Conservation (phyloP, 768 basidiomycete species). For the Leucocoprinus leucothites region DNA sequence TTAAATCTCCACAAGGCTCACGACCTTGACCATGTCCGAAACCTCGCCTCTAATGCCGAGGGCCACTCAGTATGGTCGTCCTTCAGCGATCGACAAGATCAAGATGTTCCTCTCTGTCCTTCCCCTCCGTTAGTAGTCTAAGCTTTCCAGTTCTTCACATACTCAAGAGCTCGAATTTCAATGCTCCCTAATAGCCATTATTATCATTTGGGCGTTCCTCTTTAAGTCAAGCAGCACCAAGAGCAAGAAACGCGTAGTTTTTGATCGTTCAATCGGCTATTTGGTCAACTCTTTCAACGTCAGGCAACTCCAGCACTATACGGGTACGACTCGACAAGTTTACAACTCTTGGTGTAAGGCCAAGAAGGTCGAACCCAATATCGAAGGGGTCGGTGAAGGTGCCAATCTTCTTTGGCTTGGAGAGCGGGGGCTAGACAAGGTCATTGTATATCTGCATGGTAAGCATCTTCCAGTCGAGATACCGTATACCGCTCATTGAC, state of each 20-base stretch:
- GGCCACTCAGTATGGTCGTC: slow-evolving; percentile 3
- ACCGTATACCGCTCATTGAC: not conserved
- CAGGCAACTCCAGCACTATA: not conserved
- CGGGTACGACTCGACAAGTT: not conserved
- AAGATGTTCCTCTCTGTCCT: slow-evolving; percentile 4
- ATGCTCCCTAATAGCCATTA: not conserved
- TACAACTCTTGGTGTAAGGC: not conserved
- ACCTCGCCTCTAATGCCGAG: slow-evolving; percentile 4
- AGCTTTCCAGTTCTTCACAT: not conserved
- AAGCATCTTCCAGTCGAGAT: not conserved
- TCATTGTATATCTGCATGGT: slow-evolving; percentile 19
- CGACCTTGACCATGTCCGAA: slow-evolving; percentile 5
- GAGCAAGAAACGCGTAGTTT: slow-evolving; percentile 6
- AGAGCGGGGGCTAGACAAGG: slow-evolving; percentile 16
- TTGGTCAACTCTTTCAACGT: not conserved
- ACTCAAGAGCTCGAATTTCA: not conserved
- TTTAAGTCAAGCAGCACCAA: slow-evolving; percentile 5
- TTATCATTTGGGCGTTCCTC: slow-evolving; percentile 6
- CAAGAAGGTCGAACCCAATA: not conserved
- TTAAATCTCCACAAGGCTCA: not conserved
- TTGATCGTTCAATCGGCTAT: slow-evolving; percentile 1
- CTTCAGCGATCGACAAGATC: slow-evolving; percentile 8
- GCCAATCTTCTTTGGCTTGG: slow-evolving; percentile 17
- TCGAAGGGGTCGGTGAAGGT: slow-evolving; percentile 14
- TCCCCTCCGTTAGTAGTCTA: slow-evolving; percentile 7